Base-by-base conservation (phyloP, 2,329 filamentous ascomycete species). In the Amphichorda felina region DNA sequence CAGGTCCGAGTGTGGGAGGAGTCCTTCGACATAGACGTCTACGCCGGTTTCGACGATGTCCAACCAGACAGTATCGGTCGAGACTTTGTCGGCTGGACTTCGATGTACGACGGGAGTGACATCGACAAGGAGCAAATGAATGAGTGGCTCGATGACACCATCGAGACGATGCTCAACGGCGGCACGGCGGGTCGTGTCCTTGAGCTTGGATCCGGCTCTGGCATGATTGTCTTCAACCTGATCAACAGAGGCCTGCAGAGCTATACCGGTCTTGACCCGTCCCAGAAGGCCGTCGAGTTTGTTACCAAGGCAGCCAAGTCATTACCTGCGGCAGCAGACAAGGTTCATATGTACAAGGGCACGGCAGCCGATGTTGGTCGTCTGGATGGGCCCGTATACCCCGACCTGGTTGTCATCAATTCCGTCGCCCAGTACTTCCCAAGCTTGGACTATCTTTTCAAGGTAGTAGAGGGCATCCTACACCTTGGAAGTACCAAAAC, bases 241-340 rank as follows among this genome's bases (percentile, higher is more conserved):
- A 4, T 54, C 14, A 10, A 18, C 8, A 8, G n/a, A 30, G 36
- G 8, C 4, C 28, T 34, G 36, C 31, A 17, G 27, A 45, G 36
- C 13, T 55, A 55, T n/a, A 14, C 48, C 7, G 53, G 52, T 0
- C 35, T 55, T 13, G 53, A 56, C 1, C 50, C 48, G 1, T 46
- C 51, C 3, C 8, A 24, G 2, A 30, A 19, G 7, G 53, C 50
- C 0, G 44, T 42, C 1, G 32, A 37, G 0, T 55, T 51, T 15
- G 38, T 49, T 9, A 41, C 18, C 9, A 37, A 30, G 2, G 35
- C 38, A 2, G 37, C 38, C 13, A 38, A 43, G 5, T 42, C 45
- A 0, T 34, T 42, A 2, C 44, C 46, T 0, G 19, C 9, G 0
- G 28, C 50, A 0, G 18, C 30, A 0, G 37, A 33, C n/a, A 52